Evolutionary conservation across 2,329 filamentous ascomycete genomes (phyloP).

Genomic region (Nemania sp.): DNA sequence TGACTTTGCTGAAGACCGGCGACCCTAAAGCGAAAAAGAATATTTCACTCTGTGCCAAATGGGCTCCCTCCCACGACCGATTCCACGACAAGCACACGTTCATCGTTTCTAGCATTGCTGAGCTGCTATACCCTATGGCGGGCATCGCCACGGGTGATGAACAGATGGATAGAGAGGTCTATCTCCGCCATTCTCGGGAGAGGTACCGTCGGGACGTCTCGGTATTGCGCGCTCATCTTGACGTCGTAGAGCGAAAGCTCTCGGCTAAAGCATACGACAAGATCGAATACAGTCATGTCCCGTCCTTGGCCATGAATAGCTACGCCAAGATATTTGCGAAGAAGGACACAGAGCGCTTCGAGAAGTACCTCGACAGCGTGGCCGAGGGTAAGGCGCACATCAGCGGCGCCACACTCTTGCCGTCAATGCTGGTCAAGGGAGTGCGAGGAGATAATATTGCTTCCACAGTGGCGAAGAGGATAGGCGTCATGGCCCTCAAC

Average conservation of each 20-base stretch:
- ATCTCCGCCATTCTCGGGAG: constrained; percentile 66
- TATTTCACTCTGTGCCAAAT: constrained; percentile 70
- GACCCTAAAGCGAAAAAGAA: constrained; percentile 56
- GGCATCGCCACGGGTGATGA: constrained; percentile 51
- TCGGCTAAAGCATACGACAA: constrained; percentile 58
- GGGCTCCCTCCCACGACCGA: constrained; percentile 66
- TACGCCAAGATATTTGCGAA: constrained; percentile 62
- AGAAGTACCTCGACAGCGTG: constrained; percentile 62
- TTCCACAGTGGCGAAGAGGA: constrained; percentile 47
- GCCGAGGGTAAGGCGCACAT: constrained; percentile 62
- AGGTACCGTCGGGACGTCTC: constrained; percentile 64
- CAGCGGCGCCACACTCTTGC: constrained; percentile 67
- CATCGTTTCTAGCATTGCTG: constrained; percentile 68
- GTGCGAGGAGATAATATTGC: constrained; percentile 27
- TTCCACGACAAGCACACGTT: constrained; percentile 71
- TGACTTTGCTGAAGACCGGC: constrained; percentile 55
- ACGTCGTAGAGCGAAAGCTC: constrained; percentile 66
- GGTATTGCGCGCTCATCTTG: constrained; percentile 64
- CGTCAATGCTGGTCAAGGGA: constrained; percentile 60
- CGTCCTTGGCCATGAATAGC: constrained; percentile 67
- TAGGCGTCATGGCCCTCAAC: constrained; percentile 56
- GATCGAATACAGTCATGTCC: constrained; percentile 69
- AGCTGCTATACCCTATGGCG: constrained; percentile 60
- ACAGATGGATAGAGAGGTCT: constrained; percentile 57
- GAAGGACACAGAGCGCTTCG: constrained; percentile 64